Percentiles rank a stretch among this genome's conserved stretches.
Evolutionary conservation across 176 grass and related monocot species (phyloP).

Genomic region (Canna indica): DNA sequence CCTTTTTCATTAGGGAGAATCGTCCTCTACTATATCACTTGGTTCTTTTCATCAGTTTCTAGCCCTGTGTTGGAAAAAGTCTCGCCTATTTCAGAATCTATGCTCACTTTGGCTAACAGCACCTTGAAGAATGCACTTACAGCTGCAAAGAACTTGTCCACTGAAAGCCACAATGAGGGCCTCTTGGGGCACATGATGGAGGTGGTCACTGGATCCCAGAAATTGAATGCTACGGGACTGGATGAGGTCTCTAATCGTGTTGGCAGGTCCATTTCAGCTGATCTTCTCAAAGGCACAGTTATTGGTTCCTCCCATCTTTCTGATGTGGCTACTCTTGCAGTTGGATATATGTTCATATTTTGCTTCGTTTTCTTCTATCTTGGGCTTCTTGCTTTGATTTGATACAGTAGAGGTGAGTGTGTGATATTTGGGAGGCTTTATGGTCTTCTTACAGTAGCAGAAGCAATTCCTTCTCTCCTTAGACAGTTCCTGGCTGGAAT

Average conservation of each 20-base stretch:
- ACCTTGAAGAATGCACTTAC: constrained; percentile 74
- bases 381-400: constrained; percentile 69
- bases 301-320: constrained; percentile 71
- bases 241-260: constrained; percentile 38
- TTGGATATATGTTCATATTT: constrained; percentile 84
- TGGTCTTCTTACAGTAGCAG: constrained; percentile 58
- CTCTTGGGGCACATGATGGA: constrained; percentile 65
- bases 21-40: constrained; percentile 81
- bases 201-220: constrained; percentile 61
- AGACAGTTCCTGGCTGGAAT: constrained; percentile 72
- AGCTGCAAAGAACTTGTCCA: constrained; percentile 67
- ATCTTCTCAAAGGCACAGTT: constrained; percentile 45
- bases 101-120: constrained; percentile 74
- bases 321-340: constrained; percentile 86
- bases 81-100: constrained; percentile 74
- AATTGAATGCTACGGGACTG: constrained; percentile 60
- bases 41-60: constrained; percentile 94
- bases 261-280: constrained; percentile 21
- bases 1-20: constrained; percentile 97
- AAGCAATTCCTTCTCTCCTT: constrained; percentile 87
- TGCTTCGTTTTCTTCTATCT: constrained; percentile 72
- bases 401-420: constrained; percentile 71
- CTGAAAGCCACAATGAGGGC: constrained; percentile 53
- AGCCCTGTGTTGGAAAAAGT: constrained; percentile 74
- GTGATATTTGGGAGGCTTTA: constrained; percentile 82